Evolutionary conservation across 257 asterid species (phyloP), one percentile per base, ranked within the genome.

Genomic region (Scutellaria barbata): DNA sequence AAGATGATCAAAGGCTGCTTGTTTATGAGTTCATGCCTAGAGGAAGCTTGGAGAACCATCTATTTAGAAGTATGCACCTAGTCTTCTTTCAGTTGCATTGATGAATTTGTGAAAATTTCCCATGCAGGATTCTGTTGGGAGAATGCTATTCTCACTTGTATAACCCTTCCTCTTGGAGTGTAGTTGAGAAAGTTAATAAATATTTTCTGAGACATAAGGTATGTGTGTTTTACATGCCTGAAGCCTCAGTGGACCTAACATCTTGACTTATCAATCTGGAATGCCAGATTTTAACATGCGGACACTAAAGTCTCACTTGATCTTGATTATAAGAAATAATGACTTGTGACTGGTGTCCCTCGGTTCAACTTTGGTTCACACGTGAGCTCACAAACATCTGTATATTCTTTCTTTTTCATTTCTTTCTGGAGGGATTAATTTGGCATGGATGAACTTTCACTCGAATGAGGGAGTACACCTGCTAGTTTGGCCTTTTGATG

Each of bases 11-110:
- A 73, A 88, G 99, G 87, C 81, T 95, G 73, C 92, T 95, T 18
- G 99, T 81, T 42, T 95, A 95, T 66, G 99, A 95, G 78, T 95
- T 95, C 80, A 88, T 95, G 99, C 97, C 98, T 6, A 84, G 99
- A 65, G 99, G 99, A 84, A 95, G 99, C 86, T 82, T 95, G 90
- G 99, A 95, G 86, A 95, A 92, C 84, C 99, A 95, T 76, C 82
- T 95, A 37, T 95, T 95, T 73, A 91, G 99, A 84, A 84, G 99
- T 95, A 87, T 22, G 92, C 69, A 61, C 13, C 70, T 71, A 35
- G 33, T 51, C 63, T 69, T 77, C 13, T 75, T 73, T 35, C 30
- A 52, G n/a, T 50, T 55, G 16, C 56, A 30, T 77, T 68, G 56
- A 51, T 68, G 54, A 35, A 47, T 39, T 76, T 65, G 16, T 48